These are phyloP conservation scores for Opeltia flavorubescens DNA, from an alignment of 495 filamentous ascomycete genomes.

Conservation along the genomic window DNA sequence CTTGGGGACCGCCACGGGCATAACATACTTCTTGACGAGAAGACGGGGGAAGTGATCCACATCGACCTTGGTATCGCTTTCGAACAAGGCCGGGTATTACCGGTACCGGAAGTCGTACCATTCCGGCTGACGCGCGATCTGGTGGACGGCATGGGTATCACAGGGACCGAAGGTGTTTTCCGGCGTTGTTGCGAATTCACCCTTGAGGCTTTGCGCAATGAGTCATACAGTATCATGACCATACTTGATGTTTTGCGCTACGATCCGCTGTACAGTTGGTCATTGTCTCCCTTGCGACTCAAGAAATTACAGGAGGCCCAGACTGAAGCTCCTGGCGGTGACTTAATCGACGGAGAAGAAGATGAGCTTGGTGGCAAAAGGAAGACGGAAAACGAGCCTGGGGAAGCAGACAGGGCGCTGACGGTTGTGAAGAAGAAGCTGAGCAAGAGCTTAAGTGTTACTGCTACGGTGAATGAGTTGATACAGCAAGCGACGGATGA, in stretches of 20 bases:
- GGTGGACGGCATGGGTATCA: constrained; percentile 94
- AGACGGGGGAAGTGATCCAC: constrained; percentile 86
- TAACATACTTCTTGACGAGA: constrained; percentile 85
- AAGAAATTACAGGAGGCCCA: constrained; percentile 57
- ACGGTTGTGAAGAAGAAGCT: constrained; percentile 91
- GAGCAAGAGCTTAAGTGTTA: constrained; percentile 81
- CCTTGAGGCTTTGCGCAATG: constrained; percentile 78
- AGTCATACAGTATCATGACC: constrained; percentile 91
- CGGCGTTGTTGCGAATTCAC: constrained; percentile 95
- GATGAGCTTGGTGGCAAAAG: constrained; percentile 22
- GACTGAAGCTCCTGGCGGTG: constrained; percentile 29
- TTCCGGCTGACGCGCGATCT: constrained; percentile 93
- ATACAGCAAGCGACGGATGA: constrained; percentile 94
- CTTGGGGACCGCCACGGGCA: constrained; percentile 94
- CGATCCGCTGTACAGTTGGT: constrained; percentile 93
- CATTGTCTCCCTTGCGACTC: constrained; percentile 76
- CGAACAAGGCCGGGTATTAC: constrained; percentile 84
- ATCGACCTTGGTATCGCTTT: constrained; percentile 96
- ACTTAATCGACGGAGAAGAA: constrained; percentile 15
- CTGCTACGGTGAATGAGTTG: constrained; percentile 88
- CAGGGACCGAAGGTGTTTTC: constrained; percentile 89
- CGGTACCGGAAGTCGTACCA: constrained; percentile 86
- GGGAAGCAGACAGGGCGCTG: constrained; percentile 82
- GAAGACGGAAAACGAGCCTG: constrained; percentile 53
- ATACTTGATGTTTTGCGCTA: constrained; percentile 92